Evolutionary conservation across 2,329 filamentous ascomycete genomes (phyloP).

Genomic region (Claviceps paspali): DNA sequence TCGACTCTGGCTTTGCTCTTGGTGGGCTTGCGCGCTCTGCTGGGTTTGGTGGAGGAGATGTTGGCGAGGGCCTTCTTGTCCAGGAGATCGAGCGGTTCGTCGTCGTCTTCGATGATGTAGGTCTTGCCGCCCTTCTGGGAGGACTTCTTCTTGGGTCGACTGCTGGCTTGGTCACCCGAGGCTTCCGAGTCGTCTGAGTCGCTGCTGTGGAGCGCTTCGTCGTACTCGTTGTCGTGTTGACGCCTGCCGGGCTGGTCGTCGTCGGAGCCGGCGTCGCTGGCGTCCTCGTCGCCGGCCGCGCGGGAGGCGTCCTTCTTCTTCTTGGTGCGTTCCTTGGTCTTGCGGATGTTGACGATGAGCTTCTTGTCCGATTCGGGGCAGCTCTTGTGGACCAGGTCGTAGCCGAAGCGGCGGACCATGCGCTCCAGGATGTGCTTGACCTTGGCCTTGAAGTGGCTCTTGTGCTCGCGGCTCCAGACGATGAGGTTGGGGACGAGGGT

Average conservation of each 20-base stretch:
- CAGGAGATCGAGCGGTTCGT: slow-evolving; percentile 87
- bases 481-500: slow-evolving; percentile 79
- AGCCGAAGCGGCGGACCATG: slow-evolving; percentile 82
- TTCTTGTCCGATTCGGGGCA: slow-evolving; percentile 81
- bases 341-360: slow-evolving; percentile 84
- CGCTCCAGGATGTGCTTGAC: slow-evolving; percentile 96
- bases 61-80: slow-evolving; percentile 79
- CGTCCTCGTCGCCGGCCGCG: slow-evolving; percentile 41
- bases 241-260: slow-evolving; percentile 27
- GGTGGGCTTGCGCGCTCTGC: slow-evolving; percentile 42
- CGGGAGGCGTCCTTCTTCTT: slow-evolving; percentile 63
- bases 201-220: slow-evolving; percentile 86
- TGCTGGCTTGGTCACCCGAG: slow-evolving; percentile 40
- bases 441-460: slow-evolving; percentile 90
- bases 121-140: slow-evolving; percentile 48
- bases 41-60: slow-evolving; percentile 81
- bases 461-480: slow-evolving; percentile 96
- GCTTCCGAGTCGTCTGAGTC: slow-evolving; percentile 38
- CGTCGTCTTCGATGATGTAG: slow-evolving; percentile 88
- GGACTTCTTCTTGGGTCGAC: slow-evolving; percentile 23
- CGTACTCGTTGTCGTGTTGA: slow-evolving; percentile 82
- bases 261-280: slow-evolving; percentile 34
- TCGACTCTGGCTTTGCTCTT: slow-evolving; percentile 52
- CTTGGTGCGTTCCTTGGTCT: slow-evolving; percentile 83
- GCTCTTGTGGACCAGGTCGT: slow-evolving; percentile 60